Conservation (phyloP, 257 asterid species). For the Agastache rugosa region DNA sequence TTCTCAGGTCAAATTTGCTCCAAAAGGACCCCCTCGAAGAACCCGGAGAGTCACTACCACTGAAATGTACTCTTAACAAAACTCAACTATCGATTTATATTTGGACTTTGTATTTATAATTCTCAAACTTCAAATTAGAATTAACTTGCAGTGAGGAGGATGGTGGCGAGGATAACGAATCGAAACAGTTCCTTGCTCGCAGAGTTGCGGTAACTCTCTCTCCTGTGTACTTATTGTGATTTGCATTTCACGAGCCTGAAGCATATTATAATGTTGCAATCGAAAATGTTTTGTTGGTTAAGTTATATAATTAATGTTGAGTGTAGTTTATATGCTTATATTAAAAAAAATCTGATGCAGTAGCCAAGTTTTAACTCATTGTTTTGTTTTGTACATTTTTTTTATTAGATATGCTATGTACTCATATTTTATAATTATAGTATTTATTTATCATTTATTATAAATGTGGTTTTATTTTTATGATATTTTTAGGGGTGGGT, state of each 20-base stretch:
- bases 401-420: neutral
- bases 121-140: conserved; percentile 1
- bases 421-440: neutral
- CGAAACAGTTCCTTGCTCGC: conserved; percentile 44
- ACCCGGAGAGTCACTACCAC: conserved; percentile 8
- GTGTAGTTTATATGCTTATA: neutral
- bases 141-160: conserved; percentile 44
- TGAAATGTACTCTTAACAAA: conserved; percentile 34
- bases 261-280: neutral
- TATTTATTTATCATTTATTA: neutral
- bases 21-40: conserved; percentile 59
- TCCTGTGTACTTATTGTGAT: neutral
- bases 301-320: neutral
- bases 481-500: neutral
- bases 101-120: neutral
- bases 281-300: neutral
- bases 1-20: conserved; percentile 58
- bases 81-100: neutral
- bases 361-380: too few species aligned
- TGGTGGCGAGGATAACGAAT: conserved; percentile 34
- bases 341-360: neutral
- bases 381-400: too few species aligned
- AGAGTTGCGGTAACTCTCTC: conserved; percentile 46
- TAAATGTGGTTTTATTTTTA: neutral
- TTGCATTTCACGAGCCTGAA: neutral